A percentile compares a stretch with the other conserved stretches of the same genome.
These are phyloP conservation scores for Pulveroboletus sp. DNA, from an alignment of 768 basidiomycete species.

Conservation along the genomic window DNA sequence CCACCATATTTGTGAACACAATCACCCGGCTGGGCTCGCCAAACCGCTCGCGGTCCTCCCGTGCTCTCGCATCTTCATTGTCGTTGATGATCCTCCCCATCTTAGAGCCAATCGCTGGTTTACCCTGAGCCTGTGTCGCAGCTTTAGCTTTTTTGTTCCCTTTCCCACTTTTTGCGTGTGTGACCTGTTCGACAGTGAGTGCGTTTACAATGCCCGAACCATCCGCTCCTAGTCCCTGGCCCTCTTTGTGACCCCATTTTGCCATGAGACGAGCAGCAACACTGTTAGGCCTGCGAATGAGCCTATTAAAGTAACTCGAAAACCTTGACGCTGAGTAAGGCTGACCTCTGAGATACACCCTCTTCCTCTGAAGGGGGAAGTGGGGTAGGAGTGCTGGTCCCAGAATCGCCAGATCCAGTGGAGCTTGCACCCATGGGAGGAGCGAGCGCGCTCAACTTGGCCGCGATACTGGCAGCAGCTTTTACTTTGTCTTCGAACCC, in stretches of 20 bases:
- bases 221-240: conserved; percentile 84
- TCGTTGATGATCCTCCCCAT: conserved; percentile 90
- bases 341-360: conserved; percentile 14
- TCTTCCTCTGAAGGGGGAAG: conserved; percentile 32
- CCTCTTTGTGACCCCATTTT: conserved; percentile 94
- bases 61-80: conserved; percentile 75
- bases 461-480: conserved; percentile 79
- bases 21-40: conserved; percentile 90
- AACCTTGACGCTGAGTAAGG: background rate
- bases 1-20: conserved; percentile 87
- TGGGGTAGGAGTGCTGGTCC: conserved; percentile 22
- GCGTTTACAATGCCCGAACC: conserved; percentile 87
- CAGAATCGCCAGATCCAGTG: conserved; percentile 23
- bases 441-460: conserved; percentile 58
- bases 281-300: conserved; percentile 43
- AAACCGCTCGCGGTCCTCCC: conserved; percentile 75
- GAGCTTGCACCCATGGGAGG: conserved; percentile 23
- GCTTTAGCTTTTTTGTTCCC: conserved; percentile 33
- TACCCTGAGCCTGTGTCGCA: conserved; percentile 34
- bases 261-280: conserved; percentile 90
- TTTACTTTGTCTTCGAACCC: conserved; percentile 65
- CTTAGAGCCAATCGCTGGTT: conserved; percentile 48
- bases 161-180: conserved; percentile 34
- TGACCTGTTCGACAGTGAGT: conserved; percentile 69
- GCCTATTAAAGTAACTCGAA: background rate